Evolutionary conservation across 2,329 filamentous ascomycete genomes (phyloP), one percentile per base, ranked within the genome.

Genomic region (Tolypocladium inflatum): DNA sequence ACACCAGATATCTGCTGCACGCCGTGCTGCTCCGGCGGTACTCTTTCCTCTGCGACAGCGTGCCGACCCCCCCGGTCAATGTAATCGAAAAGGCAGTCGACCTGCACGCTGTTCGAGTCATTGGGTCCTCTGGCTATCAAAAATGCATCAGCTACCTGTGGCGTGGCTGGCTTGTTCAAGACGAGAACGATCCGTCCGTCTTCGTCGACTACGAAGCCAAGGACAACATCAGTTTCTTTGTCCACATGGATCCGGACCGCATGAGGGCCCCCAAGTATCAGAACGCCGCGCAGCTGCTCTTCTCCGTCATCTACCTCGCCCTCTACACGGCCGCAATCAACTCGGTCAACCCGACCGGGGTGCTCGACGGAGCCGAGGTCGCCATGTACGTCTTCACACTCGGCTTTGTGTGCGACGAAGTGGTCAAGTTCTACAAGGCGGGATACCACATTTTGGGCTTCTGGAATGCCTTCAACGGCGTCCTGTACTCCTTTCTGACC

Each of bases 161-260:
- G 94, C 85, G 86, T 61, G 94, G 94, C 26, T 99, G 94, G 94
- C 79, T 97, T 10, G 86, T 96, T n/a, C 94, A 99, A 71, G 91
- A 97, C 64, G 91, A 97, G 65, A 81, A 92, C 55, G 92, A 97
- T 65, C 89, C 93, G 0, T 85, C 87, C n/a, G 86, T 85, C 56
- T 99, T 99, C 69, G 82, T 97, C 57, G 87, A 92, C 68, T 99
- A 95, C 77, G 84, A 87, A 64, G 80, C 90, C 60, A 91, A 91
- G 70, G 90, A 87, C 59, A 89, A 92, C 69, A 86, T 85, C 1
- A 81, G 79, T 51, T 95, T 94, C 73, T 83, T 87, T 76, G 77
- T 82, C 1, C 94, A 99, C 70, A 85, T 97, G 66, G 89, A 97
- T 67, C 94, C 94, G 0, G 92, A 97, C 70, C 88, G 94, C 41